phyloP scores from a whole-genome alignment of 2,329 filamentous ascomycete species.

The Clonostachys rhizophaga region DNA sequence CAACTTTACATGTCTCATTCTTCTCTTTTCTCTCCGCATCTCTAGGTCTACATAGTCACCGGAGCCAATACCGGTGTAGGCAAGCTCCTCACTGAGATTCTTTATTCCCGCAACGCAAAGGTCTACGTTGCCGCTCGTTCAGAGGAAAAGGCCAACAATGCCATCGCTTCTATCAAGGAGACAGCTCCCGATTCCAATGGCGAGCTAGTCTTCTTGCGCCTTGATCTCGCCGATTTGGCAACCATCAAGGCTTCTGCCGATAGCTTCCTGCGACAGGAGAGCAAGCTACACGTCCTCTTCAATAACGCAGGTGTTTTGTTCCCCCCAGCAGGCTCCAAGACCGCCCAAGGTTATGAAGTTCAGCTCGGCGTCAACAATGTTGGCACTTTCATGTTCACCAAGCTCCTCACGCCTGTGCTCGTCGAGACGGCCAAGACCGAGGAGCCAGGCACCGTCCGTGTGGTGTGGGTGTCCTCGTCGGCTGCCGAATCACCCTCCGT shows the following conservation, averaged over 20 bases:
- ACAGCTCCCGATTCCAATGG: slow-evolving; percentile 22
- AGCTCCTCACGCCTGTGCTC: slow-evolving; percentile 23
- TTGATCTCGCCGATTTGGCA: slow-evolving; percentile 29
- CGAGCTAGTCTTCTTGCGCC: slow-evolving; percentile 27
- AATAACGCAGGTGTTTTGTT: slow-evolving; percentile 36
- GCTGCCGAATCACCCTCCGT: slow-evolving; percentile 9
- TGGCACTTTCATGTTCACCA: slow-evolving; percentile 29
- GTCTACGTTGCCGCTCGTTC: slow-evolving; percentile 47
- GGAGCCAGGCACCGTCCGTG: slow-evolving; percentile 16
- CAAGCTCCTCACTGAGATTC: slow-evolving; percentile 40
- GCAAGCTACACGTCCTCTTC: slow-evolving; percentile 25
- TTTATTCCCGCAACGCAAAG: slow-evolving; percentile 45
- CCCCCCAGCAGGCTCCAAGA: slow-evolving; percentile 25
- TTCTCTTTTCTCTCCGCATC: slow-evolving; percentile 5
- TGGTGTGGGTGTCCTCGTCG: slow-evolving; percentile 18
- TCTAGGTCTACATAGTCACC: slow-evolving; percentile 41
- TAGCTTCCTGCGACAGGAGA: slow-evolving; percentile 12
- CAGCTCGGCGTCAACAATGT: slow-evolving; percentile 32
- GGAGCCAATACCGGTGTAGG: slow-evolving; percentile 34
- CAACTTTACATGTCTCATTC: not conserved
- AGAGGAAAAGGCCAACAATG: slow-evolving; percentile 27
- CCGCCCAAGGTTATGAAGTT: slow-evolving; percentile 29
- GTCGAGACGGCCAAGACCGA: slow-evolving; percentile 17
- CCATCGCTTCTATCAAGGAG: slow-evolving; percentile 32
- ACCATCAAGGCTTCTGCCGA: slow-evolving; percentile 19